These are phyloP conservation scores for Colletotrichum nymphaeae DNA, from an alignment of 2,329 filamentous ascomycete genomes.

Conservation along the genomic window DNA sequence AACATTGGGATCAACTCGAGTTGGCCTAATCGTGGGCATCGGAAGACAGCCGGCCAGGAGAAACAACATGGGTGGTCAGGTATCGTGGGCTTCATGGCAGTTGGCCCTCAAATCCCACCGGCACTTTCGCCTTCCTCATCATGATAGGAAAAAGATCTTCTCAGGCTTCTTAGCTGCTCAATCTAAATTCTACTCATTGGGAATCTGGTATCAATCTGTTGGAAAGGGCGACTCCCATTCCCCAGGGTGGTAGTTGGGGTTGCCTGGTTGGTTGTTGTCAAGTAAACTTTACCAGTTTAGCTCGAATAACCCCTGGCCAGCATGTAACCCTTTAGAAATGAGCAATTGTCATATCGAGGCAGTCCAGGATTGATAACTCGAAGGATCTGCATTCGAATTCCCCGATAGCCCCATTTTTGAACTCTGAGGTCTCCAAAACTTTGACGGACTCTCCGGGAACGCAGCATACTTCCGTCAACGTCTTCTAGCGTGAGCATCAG, in stretches of 20 bases:
- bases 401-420: conserved; percentile 9
- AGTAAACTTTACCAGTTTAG: not conserved
- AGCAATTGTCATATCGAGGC: not conserved
- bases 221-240: not conserved
- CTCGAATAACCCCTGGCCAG: not conserved
- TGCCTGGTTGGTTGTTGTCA: not conserved
- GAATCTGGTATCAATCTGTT: not conserved
- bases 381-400: conserved; percentile 24
- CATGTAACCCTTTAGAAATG: not conserved
- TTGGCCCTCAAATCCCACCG: not conserved
- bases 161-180: not conserved
- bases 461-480: not conserved
- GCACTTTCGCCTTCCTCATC: not conserved
- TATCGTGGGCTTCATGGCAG: not conserved
- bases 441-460: conserved; percentile 7
- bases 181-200: too few species aligned
- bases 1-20: conserved; percentile 8
- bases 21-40: not conserved
- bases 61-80: not conserved
- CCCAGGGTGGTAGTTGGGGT: too few species aligned
- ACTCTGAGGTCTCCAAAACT: not conserved
- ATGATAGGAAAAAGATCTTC: not conserved
- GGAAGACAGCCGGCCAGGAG: not conserved
- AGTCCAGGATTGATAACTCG: not conserved
- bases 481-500: not conserved